phyloP scores from a whole-genome alignment of 768 basidiomycete genomes.

The Panellus pusillus region DNA sequence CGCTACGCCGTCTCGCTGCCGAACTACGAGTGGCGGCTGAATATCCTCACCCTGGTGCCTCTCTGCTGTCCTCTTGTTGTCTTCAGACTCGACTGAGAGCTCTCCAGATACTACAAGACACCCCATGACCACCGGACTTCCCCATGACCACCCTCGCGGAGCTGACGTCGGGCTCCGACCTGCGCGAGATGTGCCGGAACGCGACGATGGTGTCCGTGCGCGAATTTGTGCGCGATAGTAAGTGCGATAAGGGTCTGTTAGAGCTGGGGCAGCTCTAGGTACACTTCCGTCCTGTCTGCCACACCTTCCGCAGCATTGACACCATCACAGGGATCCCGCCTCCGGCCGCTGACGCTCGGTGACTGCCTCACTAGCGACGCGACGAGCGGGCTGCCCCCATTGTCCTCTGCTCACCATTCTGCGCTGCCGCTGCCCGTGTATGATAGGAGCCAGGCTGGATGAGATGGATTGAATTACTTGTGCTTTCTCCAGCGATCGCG shows the following conservation, averaged over 20 bases:
- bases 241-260: constrained; percentile 40
- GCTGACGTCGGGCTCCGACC: constrained; percentile 84
- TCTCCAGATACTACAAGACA: constrained; percentile 80
- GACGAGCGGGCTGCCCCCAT: constrained; percentile 2
- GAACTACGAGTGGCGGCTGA: constrained; percentile 71
- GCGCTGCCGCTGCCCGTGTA: neutral
- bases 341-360: constrained; percentile 66
- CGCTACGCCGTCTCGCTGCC: constrained; percentile 88
- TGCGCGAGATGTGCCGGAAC: constrained; percentile 88
- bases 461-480: constrained; percentile 1
- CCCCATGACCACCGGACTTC: constrained; percentile 63
- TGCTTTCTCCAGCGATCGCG: too few species aligned
- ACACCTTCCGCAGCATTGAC: neutral
- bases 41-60: constrained; percentile 78
- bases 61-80: neutral
- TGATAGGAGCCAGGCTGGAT: constrained; percentile 4
- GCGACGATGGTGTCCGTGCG: constrained; percentile 93
- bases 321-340: constrained; percentile 62
- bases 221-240: constrained; percentile 67
- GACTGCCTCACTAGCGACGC: constrained; percentile 53
- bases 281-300: constrained; percentile 5
- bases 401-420: neutral
- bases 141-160: constrained; percentile 62
- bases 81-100: neutral
- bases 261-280: constrained; percentile 54